phyloP scores from a whole-genome alignment of 495 filamentous ascomycete species.

The Ascodesmis nigricans region DNA sequence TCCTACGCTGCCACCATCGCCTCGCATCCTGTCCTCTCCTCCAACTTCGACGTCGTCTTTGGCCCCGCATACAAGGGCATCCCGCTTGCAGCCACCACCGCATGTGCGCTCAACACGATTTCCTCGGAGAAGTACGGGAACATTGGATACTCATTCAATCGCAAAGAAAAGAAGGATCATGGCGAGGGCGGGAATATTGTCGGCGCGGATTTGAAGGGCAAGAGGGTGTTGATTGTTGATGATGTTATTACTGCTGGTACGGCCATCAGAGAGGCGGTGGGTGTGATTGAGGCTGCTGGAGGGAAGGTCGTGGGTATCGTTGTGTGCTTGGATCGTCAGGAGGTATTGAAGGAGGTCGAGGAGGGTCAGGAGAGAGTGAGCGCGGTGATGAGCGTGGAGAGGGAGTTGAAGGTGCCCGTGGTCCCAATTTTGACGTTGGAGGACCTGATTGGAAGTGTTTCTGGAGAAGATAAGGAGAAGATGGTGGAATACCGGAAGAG shows the following conservation, averaged over 20 bases:
- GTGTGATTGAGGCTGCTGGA: constrained; percentile 58
- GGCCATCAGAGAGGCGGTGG: constrained; percentile 74
- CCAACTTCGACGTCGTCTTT: constrained; percentile 47
- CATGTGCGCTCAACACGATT: constrained; percentile 43
- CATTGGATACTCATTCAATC: constrained; percentile 72
- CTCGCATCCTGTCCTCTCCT: constrained; percentile 20
- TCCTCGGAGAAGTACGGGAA: constrained; percentile 32
- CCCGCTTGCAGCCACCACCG: constrained; percentile 51
- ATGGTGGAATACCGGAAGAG: constrained; percentile 59
- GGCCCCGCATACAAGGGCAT: constrained; percentile 96
- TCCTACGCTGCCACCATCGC: constrained; percentile 61
- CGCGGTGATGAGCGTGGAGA: constrained; percentile 60
- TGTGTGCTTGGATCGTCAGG: constrained; percentile 69
- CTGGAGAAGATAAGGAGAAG: constrained; percentile 38
- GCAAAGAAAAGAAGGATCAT: constrained; percentile 86
- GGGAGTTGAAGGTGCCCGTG: constrained; percentile 38
- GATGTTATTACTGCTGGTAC: constrained; percentile 93
- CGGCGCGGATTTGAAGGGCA: constrained; percentile 60
- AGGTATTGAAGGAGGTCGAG: constrained; percentile 40
- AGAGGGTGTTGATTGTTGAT: constrained; percentile 72
- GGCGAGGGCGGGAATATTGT: constrained; percentile 86
- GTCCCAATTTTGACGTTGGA: constrained; percentile 39
- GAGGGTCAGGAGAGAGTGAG: constrained; percentile 33
- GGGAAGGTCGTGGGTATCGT: constrained; percentile 66
- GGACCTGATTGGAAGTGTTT: constrained; percentile 54